These are phyloP conservation scores for Gynandropsis gynandra DNA, from an alignment of 345 rosid species.

Conservation along the genomic window DNA sequence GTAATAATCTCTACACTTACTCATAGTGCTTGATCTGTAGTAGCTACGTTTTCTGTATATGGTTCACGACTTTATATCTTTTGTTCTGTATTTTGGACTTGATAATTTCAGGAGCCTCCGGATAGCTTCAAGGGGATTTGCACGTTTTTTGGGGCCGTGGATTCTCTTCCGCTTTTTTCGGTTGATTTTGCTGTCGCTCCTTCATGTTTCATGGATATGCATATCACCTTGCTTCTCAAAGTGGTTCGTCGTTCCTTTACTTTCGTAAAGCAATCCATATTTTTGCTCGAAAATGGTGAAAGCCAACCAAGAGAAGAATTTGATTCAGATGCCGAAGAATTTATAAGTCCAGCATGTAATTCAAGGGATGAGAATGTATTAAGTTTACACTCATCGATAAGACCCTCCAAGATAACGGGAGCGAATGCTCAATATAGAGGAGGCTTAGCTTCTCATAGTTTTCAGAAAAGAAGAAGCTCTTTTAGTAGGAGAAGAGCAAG, in stretches of 20 bases:
- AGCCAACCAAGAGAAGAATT: slow-evolving; percentile 20
- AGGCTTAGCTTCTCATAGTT: slow-evolving; percentile 46
- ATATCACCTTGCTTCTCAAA: slow-evolving; percentile 29
- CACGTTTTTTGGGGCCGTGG: slow-evolving; percentile 44
- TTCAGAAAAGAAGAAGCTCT: slow-evolving; percentile 73
- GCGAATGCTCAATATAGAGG: slow-evolving; percentile 40
- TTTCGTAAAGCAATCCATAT: slow-evolving; percentile 36
- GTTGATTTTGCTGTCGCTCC: slow-evolving; percentile 70
- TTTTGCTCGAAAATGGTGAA: slow-evolving; percentile 23
- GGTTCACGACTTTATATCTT: background rate
- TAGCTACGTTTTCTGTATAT: slow-evolving; percentile 7
- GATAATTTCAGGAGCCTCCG: slow-evolving; percentile 54
- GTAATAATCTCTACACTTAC: slow-evolving; percentile 30
- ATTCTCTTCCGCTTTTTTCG: slow-evolving; percentile 44
- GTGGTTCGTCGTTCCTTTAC: slow-evolving; percentile 26
- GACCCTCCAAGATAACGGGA: slow-evolving; percentile 42
- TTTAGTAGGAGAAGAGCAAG: slow-evolving; percentile 58
- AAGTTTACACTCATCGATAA: slow-evolving; percentile 37
- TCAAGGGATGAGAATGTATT: slow-evolving; percentile 24
- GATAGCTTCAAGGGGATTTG: slow-evolving; percentile 42
- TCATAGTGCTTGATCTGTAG: background rate
- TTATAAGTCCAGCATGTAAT: slow-evolving; percentile 19
- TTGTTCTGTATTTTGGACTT: background rate
- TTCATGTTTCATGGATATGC: slow-evolving; percentile 51
- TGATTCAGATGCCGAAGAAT: slow-evolving; percentile 19